Evolutionary conservation across 179 eudicot species (phyloP), one percentile per base, ranked within the genome.

Genomic region (Silene coronaria): DNA sequence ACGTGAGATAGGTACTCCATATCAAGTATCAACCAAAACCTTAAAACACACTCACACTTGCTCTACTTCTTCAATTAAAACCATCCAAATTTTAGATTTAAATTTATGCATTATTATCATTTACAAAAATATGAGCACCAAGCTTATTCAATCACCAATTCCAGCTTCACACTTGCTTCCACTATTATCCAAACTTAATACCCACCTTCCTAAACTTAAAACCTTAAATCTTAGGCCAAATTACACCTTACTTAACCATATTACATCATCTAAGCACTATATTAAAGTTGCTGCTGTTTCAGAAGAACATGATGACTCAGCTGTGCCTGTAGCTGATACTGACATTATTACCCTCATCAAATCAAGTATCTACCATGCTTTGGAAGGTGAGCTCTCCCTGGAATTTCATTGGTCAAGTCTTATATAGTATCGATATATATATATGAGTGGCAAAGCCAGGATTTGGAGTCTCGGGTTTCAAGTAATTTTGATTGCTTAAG

Each of bases 141-240:
- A 80, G 77, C 77, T 87, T 76, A 77, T 83, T 68, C 88, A 83
- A 36, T 83, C 89, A 67, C 85, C 87, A 87, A 82, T 86, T 78
- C 75, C 84, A 80, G 24, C 80, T 76, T 73, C 80, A 70, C 88
- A 80, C 76, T 71, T 84, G 75, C 74, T 70, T 70, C 84, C 79
- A 34, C 73, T 80, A 72, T 61, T 67, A 34, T 74, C 89, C 68
- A 72, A 51, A 65, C 21, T 75, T 55, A 62, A 71, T 61, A 77
- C 60, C 75, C 67, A 79, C 36, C 75, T 74, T 61, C 78, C 71
- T 71, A 36, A 82, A 77, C 17, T 82, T 75, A 70, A 82, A 67
- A 70, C 72, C 74, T 3, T 51, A 64, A 80, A 13, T 45, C 36
- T 71, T 57, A 73, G 75, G 42, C 70, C 48, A 32, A 63, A 68